Evolutionary conservation across 108 stramenopile genomes (phyloP).

Genomic region (Craspedostauros australis): DNA sequence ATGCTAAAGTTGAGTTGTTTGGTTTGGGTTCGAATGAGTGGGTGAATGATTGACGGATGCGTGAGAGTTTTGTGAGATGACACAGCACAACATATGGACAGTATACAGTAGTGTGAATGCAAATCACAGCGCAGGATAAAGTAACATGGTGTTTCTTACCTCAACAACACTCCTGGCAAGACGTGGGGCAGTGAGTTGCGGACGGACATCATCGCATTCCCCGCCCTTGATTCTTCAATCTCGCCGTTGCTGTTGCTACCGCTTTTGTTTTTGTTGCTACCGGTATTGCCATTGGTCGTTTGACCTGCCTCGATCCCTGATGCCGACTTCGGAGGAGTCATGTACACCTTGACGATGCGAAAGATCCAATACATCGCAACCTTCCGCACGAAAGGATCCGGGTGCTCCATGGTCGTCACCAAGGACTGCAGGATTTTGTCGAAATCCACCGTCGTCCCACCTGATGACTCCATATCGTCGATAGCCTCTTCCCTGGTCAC

Average conservation of each 20-base stretch:
- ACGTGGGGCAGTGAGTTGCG: slow-evolving; percentile 77
- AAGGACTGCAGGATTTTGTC: slow-evolving; percentile 82
- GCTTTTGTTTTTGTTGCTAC: background rate
- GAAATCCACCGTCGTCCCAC: slow-evolving; percentile 64
- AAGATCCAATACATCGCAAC: slow-evolving; percentile 90
- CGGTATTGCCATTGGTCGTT: background rate
- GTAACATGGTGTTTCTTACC: background rate
- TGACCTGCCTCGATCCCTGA: too few relatives aligned
- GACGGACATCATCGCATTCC: slow-evolving; percentile 67
- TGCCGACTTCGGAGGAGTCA: too few relatives aligned
- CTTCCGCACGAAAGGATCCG: slow-evolving; percentile 86
- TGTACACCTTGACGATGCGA: slow-evolving; percentile 82
- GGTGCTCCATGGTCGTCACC: slow-evolving; percentile 84
- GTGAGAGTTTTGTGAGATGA: too few relatives aligned
- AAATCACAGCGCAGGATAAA: background rate
- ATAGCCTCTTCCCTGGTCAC: slow-evolving; percentile 49
- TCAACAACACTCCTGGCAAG: slow-evolving; percentile 74
- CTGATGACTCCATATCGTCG: slow-evolving; percentile 46
- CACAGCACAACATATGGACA: too few relatives aligned
- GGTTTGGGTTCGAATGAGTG: background rate
- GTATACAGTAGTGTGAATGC: too few relatives aligned
- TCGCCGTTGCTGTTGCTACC: background rate
- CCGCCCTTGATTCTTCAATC: slow-evolving; percentile 1
- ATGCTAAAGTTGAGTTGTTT: slow-evolving; percentile 23
- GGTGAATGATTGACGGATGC: background rate